Conservation (phyloP, 2,329 filamentous ascomycete genomes). For the Ophiostoma himal-ulmi region DNA sequence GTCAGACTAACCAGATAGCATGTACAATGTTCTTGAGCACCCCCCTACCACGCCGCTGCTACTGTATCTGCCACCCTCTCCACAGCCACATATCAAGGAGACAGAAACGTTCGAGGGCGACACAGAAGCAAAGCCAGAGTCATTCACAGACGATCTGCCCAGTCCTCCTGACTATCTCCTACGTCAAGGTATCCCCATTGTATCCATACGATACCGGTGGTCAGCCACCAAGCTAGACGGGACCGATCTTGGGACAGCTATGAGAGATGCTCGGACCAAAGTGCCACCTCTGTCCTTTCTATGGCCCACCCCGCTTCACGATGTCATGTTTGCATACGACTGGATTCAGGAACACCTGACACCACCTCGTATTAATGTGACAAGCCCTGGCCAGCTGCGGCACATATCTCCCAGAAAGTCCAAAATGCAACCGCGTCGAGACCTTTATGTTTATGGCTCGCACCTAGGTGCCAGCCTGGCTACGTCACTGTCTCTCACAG, state of each 20-base stretch:
- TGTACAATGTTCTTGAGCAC: conserved; percentile 43
- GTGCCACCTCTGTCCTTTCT: conserved; percentile 29
- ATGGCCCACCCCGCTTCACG: conserved; percentile 56
- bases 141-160: conserved; percentile 22
- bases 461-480: conserved; percentile 54
- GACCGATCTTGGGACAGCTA: neutral
- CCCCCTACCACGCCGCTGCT: conserved; percentile 42
- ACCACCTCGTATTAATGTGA: conserved; percentile 29
- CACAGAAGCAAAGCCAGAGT: neutral
- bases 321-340: conserved; percentile 48
- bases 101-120: conserved; percentile 1
- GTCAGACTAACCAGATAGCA: conserved; percentile 33
- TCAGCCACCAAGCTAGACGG: conserved; percentile 17
- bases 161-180: conserved; percentile 39
- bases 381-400: neutral
- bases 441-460: conserved; percentile 50
- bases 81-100: conserved; percentile 30
- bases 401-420: neutral
- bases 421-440: conserved; percentile 31
- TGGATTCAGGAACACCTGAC: conserved; percentile 46
- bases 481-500: conserved; percentile 52
- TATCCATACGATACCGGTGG: conserved; percentile 58
- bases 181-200: conserved; percentile 40
- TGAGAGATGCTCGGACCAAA: neutral
- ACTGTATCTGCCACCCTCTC: conserved; percentile 50